These are phyloP conservation scores for Starmerella bacillaris DNA, from an alignment of 805 yeast species.

Conservation along the genomic window DNA sequence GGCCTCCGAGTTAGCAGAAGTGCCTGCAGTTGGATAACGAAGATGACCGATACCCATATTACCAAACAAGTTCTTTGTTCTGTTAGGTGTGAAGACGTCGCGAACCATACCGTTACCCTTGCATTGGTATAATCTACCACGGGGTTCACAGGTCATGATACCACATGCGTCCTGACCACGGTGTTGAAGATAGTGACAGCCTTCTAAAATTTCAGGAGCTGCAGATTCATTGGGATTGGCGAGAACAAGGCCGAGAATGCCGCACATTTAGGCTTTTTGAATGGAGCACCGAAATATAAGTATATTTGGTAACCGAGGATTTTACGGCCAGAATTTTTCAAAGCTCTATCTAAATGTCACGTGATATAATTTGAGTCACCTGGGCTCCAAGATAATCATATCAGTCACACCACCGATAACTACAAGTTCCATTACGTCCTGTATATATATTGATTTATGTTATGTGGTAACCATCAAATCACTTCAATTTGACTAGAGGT, in stretches of 20 bases:
- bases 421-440: too few relatives aligned
- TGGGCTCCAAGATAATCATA: too few relatives aligned
- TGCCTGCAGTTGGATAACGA: conserved; percentile 95
- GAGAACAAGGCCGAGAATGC: conserved; percentile 72
- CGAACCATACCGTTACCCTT: conserved; percentile 98
- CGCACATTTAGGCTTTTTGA: too few relatives aligned
- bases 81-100: conserved; percentile 76
- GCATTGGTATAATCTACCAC: conserved; percentile 90
- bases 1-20: conserved; percentile 88
- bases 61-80: conserved; percentile 68
- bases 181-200: conserved; percentile 82
- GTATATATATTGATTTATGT: too few relatives aligned
- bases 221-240: conserved; percentile 57
- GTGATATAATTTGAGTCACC: not conserved
- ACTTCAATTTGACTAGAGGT: too few relatives aligned
- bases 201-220: conserved; percentile 83
- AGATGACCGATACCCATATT: conserved; percentile 90
- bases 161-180: conserved; percentile 99
- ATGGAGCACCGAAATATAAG: not conserved
- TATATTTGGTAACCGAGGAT: not conserved
- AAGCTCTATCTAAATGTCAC: too few relatives aligned
- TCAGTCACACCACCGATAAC: too few relatives aligned
- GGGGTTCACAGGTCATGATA: conserved; percentile 81
- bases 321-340: too few relatives aligned
- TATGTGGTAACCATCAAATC: too few relatives aligned